phyloP scores from a whole-genome alignment of 495 filamentous ascomycete species.

The Beverwykella pulmonaria region DNA sequence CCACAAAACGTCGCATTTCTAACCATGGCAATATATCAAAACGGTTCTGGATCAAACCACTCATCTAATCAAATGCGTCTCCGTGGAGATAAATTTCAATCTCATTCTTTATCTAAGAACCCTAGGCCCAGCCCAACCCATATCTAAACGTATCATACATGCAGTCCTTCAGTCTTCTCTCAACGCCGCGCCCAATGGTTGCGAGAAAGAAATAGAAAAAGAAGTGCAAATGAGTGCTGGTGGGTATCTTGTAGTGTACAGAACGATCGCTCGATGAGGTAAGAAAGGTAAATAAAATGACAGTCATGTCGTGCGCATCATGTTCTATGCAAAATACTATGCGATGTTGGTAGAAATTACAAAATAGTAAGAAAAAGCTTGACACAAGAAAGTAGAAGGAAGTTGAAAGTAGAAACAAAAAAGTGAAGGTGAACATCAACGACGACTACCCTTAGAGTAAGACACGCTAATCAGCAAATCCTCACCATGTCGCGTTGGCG shows the following conservation, averaged over 20 bases:
- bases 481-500: conserved; percentile 44
- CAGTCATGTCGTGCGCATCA: not conserved
- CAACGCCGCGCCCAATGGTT: conserved; percentile 16
- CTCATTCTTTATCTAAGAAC: not conserved
- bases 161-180: not conserved
- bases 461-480: conserved; percentile 41
- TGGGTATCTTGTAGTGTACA: conserved; percentile 31
- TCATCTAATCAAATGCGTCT: not conserved
- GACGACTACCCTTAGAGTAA: conserved; percentile 23
- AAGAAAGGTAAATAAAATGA: not conserved
- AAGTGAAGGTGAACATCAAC: conserved; percentile 6
- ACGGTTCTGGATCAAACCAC: not conserved
- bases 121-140: not conserved
- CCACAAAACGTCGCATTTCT: no score
- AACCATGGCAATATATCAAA: no score
- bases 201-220: not conserved
- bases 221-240: conserved; percentile 18
- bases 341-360: conserved; percentile 1
- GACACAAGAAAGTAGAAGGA: conserved; percentile 7
- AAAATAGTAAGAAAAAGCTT: conserved; percentile 2
- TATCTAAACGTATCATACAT: conserved; percentile 16
- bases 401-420: conserved; percentile 10
- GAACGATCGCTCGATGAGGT: not conserved
- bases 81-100: not conserved
- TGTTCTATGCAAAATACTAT: not conserved